phyloP scores from a whole-genome alignment of 1,284 basidiomycete genomes.

The Trametes pubescens region DNA sequence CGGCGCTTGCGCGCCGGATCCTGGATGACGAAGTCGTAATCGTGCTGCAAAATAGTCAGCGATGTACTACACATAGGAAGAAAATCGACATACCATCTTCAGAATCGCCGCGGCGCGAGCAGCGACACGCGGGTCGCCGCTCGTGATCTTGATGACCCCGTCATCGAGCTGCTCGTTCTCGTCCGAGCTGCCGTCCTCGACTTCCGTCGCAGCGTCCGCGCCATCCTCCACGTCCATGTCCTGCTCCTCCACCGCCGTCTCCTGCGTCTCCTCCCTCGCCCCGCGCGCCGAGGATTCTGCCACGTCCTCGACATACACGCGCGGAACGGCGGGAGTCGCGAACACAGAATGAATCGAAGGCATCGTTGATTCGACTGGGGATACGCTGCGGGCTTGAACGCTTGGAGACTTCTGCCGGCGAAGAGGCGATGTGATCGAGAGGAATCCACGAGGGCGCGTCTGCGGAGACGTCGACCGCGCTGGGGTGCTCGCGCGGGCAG shows the following conservation, averaged over 20 bases:
- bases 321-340: conserved; percentile 15
- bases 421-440: conserved; percentile 28
- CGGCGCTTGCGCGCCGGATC: conserved; percentile 36
- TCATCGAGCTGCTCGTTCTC: conserved; percentile 54
- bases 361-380: conserved; percentile 13
- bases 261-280: conserved; percentile 19
- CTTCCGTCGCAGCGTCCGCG: conserved; percentile 43
- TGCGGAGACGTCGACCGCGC: conserved; percentile 21
- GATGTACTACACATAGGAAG: background rate
- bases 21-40: conserved; percentile 82
- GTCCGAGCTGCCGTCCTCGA: conserved; percentile 40
- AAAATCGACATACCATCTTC: conserved; percentile 66
- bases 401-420: conserved; percentile 26
- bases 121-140: conserved; percentile 82
- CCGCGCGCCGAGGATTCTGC: conserved; percentile 1
- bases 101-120: conserved; percentile 91
- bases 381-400: conserved; percentile 8
- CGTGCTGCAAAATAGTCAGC: conserved; percentile 58
- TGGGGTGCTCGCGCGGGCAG: conserved; percentile 17
- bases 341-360: conserved; percentile 28
- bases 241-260: conserved; percentile 25
- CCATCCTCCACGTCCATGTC: conserved; percentile 24
- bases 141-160: conserved; percentile 78
- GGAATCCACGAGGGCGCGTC: conserved; percentile 23
- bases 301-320: background rate